Percentiles rank a stretch among this genome's conserved stretches.
phyloP scores from a whole-genome alignment of 2,329 filamentous ascomycete species.

The Fusarium sp. region DNA sequence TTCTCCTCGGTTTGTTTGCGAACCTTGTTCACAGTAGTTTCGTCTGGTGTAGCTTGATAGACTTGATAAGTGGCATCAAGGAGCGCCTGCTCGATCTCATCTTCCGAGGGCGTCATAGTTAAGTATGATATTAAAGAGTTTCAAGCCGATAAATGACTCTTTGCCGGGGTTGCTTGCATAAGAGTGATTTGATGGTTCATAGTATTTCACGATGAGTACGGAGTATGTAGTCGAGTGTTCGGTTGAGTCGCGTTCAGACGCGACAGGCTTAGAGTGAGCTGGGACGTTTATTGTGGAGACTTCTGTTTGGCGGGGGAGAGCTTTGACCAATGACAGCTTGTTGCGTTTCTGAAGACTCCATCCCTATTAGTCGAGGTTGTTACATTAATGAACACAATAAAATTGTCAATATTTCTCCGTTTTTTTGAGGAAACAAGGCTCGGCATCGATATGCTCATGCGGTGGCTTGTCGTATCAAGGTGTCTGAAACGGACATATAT shows the following conservation, averaged over 20 bases:
- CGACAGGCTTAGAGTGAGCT: conserved; percentile 18
- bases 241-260: conserved; percentile 35
- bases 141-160: background rate
- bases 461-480: background rate
- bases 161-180: background rate
- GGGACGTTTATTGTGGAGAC: conserved; percentile 20
- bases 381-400: background rate
- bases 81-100: conserved; percentile 57
- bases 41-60: conserved; percentile 55
- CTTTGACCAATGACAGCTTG: conserved; percentile 31
- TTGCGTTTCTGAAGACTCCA: background rate
- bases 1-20: conserved; percentile 62
- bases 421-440: background rate
- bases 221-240: conserved; percentile 4
- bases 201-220: background rate
- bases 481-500: background rate
- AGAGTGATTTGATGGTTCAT: background rate
- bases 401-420: background rate
- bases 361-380: background rate
- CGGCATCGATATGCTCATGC: background rate
- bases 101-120: conserved; percentile 53
- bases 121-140: background rate
- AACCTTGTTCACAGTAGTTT: conserved; percentile 65
- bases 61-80: conserved; percentile 57
- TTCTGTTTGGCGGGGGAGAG: conserved; percentile 23